phyloP scores from a whole-genome alignment of 2,329 filamentous ascomycete species.

The Thermoascus crustaceus region DNA sequence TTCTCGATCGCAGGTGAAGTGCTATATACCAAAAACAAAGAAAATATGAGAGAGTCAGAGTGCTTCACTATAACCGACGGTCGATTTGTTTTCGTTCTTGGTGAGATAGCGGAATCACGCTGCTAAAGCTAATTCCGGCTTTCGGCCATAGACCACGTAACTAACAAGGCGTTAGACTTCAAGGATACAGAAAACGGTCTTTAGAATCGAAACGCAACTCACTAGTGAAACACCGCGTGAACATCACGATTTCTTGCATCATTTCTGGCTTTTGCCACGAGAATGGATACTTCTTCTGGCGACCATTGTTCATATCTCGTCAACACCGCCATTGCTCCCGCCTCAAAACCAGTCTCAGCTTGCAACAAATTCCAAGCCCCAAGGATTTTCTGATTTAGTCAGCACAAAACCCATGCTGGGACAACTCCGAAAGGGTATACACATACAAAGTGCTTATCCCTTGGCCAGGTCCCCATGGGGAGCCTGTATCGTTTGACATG shows the following conservation, averaged over 20 bases:
- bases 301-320: slow-evolving; percentile 13
- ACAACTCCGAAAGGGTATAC: neutral
- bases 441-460: neutral
- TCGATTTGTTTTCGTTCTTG: too few relatives aligned
- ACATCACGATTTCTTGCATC: slow-evolving; percentile 23
- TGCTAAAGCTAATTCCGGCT: slow-evolving; percentile 1
- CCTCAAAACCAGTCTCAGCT: slow-evolving; percentile 17
- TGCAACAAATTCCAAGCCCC: slow-evolving; percentile 18
- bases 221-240: slow-evolving; percentile 19
- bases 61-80: too few relatives aligned
- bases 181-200: neutral
- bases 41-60: too few relatives aligned
- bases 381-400: slow-evolving; percentile 12
- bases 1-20: too few relatives aligned
- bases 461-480: slow-evolving; percentile 17
- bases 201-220: neutral
- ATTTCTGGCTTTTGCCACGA: slow-evolving; percentile 23
- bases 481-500: slow-evolving; percentile 9
- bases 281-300: slow-evolving; percentile 19
- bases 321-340: slow-evolving; percentile 16
- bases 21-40: too few relatives aligned
- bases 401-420: neutral
- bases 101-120: too few relatives aligned
- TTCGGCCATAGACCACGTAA: slow-evolving; percentile 7
- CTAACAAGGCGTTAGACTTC: neutral